phyloP scores from a whole-genome alignment of 768 basidiomycete genomes.

The Termitomyces sp. region DNA sequence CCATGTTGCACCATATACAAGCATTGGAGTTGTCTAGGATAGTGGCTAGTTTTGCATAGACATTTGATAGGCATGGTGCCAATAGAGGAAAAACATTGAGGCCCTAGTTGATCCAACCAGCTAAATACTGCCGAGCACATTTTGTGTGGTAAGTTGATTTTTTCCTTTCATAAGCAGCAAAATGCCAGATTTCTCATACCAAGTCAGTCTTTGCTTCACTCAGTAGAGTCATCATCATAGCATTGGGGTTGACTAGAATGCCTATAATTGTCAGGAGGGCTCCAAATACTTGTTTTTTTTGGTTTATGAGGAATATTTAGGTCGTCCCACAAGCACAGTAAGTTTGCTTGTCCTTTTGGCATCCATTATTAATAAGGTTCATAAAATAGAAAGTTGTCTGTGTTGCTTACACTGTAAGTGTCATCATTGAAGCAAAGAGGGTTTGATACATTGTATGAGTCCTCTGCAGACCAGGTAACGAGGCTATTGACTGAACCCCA shows the following conservation, averaged over 20 bases:
- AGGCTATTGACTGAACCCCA: conserved; percentile 25
- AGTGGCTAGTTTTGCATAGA: conserved; percentile 18
- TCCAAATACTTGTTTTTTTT: conserved; percentile 36
- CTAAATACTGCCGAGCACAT: conserved; percentile 24
- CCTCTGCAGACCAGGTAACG: conserved; percentile 31
- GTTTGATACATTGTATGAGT: conserved; percentile 13
- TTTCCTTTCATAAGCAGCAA: conserved; percentile 4
- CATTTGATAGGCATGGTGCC: conserved; percentile 20
- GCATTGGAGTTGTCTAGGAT: conserved; percentile 14
- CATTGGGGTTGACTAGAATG: conserved; percentile 30
- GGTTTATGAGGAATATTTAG: conserved; percentile 37
- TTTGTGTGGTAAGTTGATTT: not conserved
- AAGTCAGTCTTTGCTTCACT: conserved; percentile 6
- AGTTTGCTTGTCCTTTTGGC: not conserved
- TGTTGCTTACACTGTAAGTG: conserved; percentile 18
- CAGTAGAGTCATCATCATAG: conserved; percentile 24
- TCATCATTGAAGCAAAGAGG: conserved; percentile 31
- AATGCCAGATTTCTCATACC: conserved; percentile 4
- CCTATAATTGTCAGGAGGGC: conserved; percentile 31
- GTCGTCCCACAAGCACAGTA: conserved; percentile 29
- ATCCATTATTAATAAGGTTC: conserved; percentile 17
- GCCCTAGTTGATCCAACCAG: conserved; percentile 37
- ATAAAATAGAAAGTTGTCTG: conserved; percentile 22
- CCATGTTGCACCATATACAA: conserved; percentile 20
- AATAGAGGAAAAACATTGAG: conserved; percentile 33